Percentiles rank a stretch among this genome's conserved stretches.
These are phyloP conservation scores for Mucor piriformis DNA, from an alignment of 371 early-diverging fungal genomes.

Conservation along the genomic window DNA sequence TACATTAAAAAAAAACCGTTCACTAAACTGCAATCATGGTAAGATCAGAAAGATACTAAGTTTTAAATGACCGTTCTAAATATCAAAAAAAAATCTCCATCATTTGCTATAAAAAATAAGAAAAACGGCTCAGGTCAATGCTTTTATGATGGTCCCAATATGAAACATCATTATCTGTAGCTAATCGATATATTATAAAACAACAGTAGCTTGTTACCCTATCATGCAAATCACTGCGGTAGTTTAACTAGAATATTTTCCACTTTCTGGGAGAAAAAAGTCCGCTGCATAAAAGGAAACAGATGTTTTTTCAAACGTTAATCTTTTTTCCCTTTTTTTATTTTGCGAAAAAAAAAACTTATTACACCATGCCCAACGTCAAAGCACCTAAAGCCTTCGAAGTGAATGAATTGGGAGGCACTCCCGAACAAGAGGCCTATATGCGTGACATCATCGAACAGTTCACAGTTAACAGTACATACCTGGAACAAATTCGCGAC, in stretches of 20 bases:
- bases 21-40: no score
- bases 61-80: no score
- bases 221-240: conserved; percentile 17
- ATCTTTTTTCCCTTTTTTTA: conserved; percentile 9
- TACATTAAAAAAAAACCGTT: no score
- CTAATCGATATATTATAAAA: no score
- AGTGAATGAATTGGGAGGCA: conserved; percentile 37
- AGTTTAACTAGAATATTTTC: conserved; percentile 6
- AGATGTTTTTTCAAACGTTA: neutral
- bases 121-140: no score
- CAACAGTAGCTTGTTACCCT: conserved; percentile 4
- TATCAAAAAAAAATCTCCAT: no score
- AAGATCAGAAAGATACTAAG: no score
- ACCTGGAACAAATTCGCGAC: conserved; percentile 65
- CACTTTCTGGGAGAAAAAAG: conserved; percentile 41
- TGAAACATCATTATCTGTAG: no score
- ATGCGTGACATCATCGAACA: conserved; percentile 52
- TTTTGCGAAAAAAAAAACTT: neutral
- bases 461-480: conserved; percentile 60
- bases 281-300: conserved; percentile 23
- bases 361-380: conserved; percentile 5
- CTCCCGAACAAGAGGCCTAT: conserved; percentile 52
- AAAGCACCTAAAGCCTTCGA: conserved; percentile 29
- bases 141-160: no score
- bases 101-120: no score